Evolutionary conservation across 1,284 basidiomycete genomes (phyloP).

Genomic region (Apiotrichum gamsii): DNA sequence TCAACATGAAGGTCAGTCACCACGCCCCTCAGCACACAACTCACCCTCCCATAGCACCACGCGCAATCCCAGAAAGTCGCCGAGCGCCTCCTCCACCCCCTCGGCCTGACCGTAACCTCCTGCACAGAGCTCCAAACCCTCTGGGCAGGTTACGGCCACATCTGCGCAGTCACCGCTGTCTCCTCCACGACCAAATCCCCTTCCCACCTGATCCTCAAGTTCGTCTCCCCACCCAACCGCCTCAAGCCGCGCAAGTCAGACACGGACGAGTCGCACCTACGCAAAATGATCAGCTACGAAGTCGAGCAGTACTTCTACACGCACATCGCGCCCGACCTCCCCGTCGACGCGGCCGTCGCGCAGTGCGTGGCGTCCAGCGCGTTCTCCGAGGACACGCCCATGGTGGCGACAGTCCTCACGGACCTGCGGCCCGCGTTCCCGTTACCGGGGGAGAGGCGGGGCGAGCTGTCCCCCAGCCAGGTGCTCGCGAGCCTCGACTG

Average conservation of each 20-base stretch:
- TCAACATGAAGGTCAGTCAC: no score
- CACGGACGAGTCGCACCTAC: conserved; percentile 10
- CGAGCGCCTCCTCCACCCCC: no score
- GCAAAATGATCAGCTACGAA: conserved; percentile 18
- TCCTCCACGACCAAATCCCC: no score
- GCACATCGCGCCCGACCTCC: not conserved
- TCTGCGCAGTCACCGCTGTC: conserved; percentile 9
- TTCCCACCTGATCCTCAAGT: conserved; percentile 11
- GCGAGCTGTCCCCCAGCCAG: not conserved
- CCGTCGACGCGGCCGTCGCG: conserved; percentile 5
- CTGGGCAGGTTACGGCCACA: conserved; percentile 18
- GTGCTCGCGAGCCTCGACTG: conserved; percentile 6
- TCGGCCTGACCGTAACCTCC: no score
- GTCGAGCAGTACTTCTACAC: conserved; percentile 18
- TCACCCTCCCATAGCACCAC: no score
- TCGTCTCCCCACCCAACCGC: conserved; percentile 3
- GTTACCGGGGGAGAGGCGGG: conserved; percentile 10
- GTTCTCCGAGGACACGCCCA: not conserved
- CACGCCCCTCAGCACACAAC: no score
- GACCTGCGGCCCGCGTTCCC: conserved; percentile 8
- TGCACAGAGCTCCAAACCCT: conserved; percentile 10
- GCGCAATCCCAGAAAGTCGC: no score
- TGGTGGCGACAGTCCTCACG: conserved; percentile 3
- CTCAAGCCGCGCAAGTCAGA: no score
- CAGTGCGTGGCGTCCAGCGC: not conserved